Conservation (phyloP, 306 rosid genomes). For the Medicago lupulina region DNA sequence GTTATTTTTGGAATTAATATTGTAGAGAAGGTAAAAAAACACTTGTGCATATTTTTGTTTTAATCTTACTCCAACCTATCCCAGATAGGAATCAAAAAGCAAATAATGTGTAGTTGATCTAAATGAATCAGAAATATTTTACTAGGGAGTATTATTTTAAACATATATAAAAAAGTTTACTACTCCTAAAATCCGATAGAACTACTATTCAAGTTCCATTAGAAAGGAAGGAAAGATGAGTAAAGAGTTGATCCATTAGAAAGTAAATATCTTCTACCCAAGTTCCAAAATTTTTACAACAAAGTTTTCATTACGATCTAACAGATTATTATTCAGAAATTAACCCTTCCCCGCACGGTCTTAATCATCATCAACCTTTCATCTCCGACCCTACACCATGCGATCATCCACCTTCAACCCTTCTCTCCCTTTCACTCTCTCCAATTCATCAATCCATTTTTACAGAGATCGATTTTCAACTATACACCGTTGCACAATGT, state of each 20-base stretch:
- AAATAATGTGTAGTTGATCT: no score
- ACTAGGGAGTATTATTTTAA: no score
- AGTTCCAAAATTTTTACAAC: slow-evolving; percentile 45
- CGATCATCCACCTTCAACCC: neutral
- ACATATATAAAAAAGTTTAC: no score
- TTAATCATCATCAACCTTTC: slow-evolving; percentile 53
- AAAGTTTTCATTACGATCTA: slow-evolving; percentile 51
- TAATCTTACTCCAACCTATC: no score
- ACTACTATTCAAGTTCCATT: no score
- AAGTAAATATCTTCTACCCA: neutral
- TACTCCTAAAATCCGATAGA: no score
- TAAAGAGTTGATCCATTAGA: neutral
- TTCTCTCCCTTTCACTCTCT: neutral
- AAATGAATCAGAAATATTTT: no score
- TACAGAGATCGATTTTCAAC: neutral
- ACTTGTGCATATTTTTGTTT: no score
- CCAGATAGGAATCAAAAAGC: no score
- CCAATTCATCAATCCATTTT: neutral
- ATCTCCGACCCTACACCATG: slow-evolving; percentile 50
- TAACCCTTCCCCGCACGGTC: slow-evolving; percentile 49
- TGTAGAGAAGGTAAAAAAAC: no score
- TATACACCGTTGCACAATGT: slow-evolving; percentile 29
- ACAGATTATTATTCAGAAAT: slow-evolving; percentile 47
- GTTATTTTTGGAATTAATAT: no score
- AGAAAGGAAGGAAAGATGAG: neutral